Evolutionary conservation across 2,329 filamentous ascomycete genomes (phyloP), one percentile per base, ranked within the genome.

Genomic region (Hymenoscyphus scutula): DNA sequence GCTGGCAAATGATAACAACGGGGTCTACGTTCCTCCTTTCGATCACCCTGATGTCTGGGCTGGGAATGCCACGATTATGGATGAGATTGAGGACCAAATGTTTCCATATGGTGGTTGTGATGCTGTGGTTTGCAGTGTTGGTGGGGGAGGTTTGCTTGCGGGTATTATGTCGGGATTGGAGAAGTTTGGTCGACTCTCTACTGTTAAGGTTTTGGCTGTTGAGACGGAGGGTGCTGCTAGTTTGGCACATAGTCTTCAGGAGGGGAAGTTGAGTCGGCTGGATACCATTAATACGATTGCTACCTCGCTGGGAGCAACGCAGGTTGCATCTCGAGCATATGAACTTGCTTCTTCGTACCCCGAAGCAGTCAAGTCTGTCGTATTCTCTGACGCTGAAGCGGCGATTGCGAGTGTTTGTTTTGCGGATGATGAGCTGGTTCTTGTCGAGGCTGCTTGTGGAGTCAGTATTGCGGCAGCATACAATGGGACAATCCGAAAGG

Each of bases 371-470:
- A 60, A 48, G 10, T 67, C 62, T 30, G 56, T 63, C 10, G 77
- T 75, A 0, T 79, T 95, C 6, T 81, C 80, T 2, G 91, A 96
- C 70, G 86, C 86, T 5, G 90, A 95, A 71, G 93, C 94, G 0
- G 91, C 90, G 27, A 84, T 88, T 76, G 92, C 87, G 2, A 90
- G 89, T 61, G 86, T 89, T 71, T 81, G 84, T 19, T 87, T 97
- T 64, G 89, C 91, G 6, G 90, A 97, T 70, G 91, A 96, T 64
- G 90, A 93, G 69, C 80, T 89, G 34, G 77, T 94, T 62, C 79
- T 97, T 64, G 91, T 96, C 2, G 94, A 98, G 78, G 80, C 89
- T 45, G 87, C 92, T 0, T 97, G 94, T 74, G 92, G 93, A 1
- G 92, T 94, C 5, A 90, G 89, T 60, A 77, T 96, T 15, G 90